These are phyloP conservation scores for Russula earlei DNA, from an alignment of 768 basidiomycete genomes.

Conservation along the genomic window DNA sequence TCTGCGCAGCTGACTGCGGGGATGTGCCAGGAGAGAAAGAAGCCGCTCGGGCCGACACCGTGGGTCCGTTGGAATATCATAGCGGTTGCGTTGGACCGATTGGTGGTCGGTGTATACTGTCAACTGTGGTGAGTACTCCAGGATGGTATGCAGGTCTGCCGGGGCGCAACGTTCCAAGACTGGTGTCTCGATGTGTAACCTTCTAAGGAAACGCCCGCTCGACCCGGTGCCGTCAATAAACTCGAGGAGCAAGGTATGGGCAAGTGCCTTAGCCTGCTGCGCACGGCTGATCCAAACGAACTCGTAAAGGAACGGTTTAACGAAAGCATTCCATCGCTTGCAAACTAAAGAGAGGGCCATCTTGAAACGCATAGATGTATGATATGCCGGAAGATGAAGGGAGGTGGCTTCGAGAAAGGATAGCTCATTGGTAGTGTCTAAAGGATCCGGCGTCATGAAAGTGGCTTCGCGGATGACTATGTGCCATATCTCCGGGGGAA, in stretches of 20 bases:
- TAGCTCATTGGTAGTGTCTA: constrained; percentile 40
- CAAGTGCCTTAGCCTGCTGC: constrained; percentile 39
- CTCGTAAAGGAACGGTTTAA: constrained; percentile 52
- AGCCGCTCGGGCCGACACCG: constrained; percentile 47
- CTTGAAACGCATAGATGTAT: constrained; percentile 40
- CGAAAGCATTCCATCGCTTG: constrained; percentile 43
- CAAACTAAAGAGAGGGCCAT: constrained; percentile 44
- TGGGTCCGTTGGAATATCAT: constrained; percentile 36
- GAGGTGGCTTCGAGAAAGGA: constrained; percentile 45
- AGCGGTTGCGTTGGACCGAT: constrained; percentile 48
- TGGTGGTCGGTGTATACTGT: constrained; percentile 55
- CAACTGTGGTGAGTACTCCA: constrained; percentile 53
- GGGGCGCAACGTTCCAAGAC: constrained; percentile 56
- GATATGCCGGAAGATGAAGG: constrained; percentile 38
- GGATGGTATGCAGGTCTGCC: constrained; percentile 55
- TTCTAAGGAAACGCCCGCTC: constrained; percentile 45
- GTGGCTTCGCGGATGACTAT: constrained; percentile 53
- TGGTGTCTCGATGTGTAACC: constrained; percentile 63
- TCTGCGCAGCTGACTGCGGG: constrained; percentile 42
- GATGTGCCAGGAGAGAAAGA: constrained; percentile 48
- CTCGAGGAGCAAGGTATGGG: constrained; percentile 35
- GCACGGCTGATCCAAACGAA: constrained; percentile 60
- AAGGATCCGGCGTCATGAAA: constrained; percentile 33
- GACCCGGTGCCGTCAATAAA: constrained; percentile 27
- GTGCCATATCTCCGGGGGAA: constrained; percentile 62